Evolutionary conservation across 2,329 filamentous ascomycete species (phyloP), one percentile per base, ranked within the genome.

Genomic region (Penicillium sp.): DNA sequence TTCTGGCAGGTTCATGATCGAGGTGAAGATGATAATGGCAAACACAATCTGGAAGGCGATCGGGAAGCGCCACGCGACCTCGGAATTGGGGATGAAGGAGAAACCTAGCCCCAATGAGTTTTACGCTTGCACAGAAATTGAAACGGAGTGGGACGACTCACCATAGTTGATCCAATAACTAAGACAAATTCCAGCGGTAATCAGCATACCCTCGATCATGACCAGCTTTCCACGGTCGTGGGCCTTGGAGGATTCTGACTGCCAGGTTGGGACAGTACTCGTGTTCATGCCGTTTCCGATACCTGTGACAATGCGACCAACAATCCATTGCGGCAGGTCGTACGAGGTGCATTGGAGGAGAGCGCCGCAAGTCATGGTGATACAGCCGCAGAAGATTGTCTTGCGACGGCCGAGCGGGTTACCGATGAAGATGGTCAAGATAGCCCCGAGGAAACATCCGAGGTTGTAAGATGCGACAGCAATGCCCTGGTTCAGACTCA

Each of bases 361-460:
- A 5, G 65, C 66, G 15, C 66, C 65, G 9, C 62, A 41, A 13
- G 65, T 67, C 66, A 67, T 68, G n/a, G 63, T 54, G 5, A 52
- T 31, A 6, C 64, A 66, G 30, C 65, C 65, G 23, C 45, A 48
- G 17, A 67, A 64, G 19, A 68, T 62, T 44, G 65, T 64, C 26
- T 54, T 29, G 15, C 66, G 65, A 7, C 65, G 65, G 15, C 65
- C 65, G 15, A 67, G 45, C 6, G 47, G 54, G 35, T 68, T 64
- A 17, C 63, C 63, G 38, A 62, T 58, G 15, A 67, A 59, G 5
- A 68, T 56, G 23, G 64, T 64, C 29, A 68, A 44, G 35, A 66
- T 60, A 4, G 66, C 66, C 2, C 82, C 82, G 19, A 76, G 69
- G 66, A 84, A 83, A 66, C 82, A 84, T 23, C 81, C 81, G 6